Conservation (phyloP, 805 yeast species). For the Novakomyces olei region DNA sequence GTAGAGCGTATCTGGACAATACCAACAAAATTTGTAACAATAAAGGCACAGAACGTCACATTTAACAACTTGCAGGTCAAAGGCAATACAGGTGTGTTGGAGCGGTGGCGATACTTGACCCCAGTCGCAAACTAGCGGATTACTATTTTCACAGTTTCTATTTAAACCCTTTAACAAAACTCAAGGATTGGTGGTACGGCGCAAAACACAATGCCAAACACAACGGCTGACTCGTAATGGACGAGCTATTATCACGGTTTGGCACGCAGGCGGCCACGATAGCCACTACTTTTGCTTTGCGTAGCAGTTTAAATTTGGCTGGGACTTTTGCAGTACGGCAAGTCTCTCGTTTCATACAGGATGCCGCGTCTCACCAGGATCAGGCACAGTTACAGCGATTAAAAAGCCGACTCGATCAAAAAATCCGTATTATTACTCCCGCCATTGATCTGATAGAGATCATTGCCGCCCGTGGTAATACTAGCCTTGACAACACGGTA, state of each 20-base stretch:
- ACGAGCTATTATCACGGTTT: constrained; percentile 4
- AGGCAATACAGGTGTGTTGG: no score
- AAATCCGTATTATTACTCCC: constrained; percentile 37
- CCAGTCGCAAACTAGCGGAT: no score
- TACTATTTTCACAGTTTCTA: no score
- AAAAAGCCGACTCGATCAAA: constrained; percentile 28
- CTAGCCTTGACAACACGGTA: constrained; percentile 32
- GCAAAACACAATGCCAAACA: neutral
- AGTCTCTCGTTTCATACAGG: neutral
- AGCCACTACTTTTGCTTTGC: constrained; percentile 3
- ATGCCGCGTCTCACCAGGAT: neutral
- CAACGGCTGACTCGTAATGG: constrained; percentile 1
- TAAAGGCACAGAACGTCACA: no score
- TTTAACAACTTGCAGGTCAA: no score
- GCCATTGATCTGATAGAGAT: constrained; percentile 47
- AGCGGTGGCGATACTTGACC: no score
- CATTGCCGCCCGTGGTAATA: constrained; percentile 37
- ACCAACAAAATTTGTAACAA: no score
- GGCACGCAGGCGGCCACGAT: constrained; percentile 4
- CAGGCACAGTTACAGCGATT: constrained; percentile 17
- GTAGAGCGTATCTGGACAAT: no score
- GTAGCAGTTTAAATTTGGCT: constrained; percentile 1
- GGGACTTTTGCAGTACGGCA: constrained; percentile 2
- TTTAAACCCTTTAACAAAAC: no score
- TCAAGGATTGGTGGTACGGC: no score